Evolutionary conservation across 768 basidiomycete genomes (phyloP).

Genomic region (Collybiopsis confluens): DNA sequence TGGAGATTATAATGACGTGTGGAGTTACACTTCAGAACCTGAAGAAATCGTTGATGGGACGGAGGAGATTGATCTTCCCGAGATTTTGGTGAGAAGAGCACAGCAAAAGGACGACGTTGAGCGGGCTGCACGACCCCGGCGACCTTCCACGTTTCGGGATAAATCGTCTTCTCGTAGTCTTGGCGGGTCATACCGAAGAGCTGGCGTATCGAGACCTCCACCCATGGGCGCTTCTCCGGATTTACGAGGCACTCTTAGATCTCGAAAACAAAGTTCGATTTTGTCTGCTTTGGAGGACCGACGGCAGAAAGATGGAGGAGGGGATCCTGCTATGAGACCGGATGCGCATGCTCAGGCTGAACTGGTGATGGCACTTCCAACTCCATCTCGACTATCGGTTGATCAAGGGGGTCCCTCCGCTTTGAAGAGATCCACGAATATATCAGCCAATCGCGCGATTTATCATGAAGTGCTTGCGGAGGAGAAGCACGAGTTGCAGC

Average conservation of each 20-base stretch:
- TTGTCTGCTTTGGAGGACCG: slow-evolving; percentile 31
- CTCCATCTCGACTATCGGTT: slow-evolving; percentile 35
- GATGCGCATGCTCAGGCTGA: slow-evolving; percentile 44
- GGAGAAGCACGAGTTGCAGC: slow-evolving; percentile 53
- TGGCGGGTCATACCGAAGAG: not conserved
- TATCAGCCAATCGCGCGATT: slow-evolving; percentile 63
- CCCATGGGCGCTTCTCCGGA: slow-evolving; percentile 1
- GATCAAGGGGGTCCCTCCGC: slow-evolving; percentile 17
- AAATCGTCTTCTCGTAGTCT: not conserved
- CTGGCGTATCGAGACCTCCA: slow-evolving; percentile 9
- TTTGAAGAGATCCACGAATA: slow-evolving; percentile 30
- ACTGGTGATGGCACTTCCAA: slow-evolving; percentile 30
- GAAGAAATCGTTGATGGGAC: slow-evolving; percentile 35
- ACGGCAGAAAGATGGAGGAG: slow-evolving; percentile 25
- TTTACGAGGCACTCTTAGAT: not conserved
- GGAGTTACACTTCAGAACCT: not conserved
- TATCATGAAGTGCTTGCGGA: slow-evolving; percentile 67
- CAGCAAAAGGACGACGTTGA: slow-evolving; percentile 45
- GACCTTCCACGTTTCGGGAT: slow-evolving; percentile 32
- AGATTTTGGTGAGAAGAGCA: slow-evolving; percentile 48
- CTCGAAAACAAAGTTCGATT: slow-evolving; percentile 13
- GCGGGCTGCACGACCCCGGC: slow-evolving; percentile 31
- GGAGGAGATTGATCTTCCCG: slow-evolving; percentile 61
- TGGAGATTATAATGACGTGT: not conserved
- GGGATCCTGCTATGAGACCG: slow-evolving; percentile 33